phyloP scores from a whole-genome alignment of 2,329 filamentous ascomycete species.

The Stagonosporopsis rhizophila region DNA sequence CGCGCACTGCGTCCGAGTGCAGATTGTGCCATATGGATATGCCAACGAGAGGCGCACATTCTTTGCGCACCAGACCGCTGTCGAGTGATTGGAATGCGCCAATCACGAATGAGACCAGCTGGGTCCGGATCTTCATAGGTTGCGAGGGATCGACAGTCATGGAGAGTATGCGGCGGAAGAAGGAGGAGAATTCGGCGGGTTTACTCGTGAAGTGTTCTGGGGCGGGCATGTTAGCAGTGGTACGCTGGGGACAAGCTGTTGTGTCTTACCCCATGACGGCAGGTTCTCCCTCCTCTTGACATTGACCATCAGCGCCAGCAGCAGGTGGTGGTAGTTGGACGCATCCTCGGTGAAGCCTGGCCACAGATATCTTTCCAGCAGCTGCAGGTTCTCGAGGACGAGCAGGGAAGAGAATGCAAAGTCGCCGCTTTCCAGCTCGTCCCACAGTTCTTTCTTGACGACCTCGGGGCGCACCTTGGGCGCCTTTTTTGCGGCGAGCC shows the following conservation, averaged over 20 bases:
- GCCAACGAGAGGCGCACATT: conserved; percentile 93
- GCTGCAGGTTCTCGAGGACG: conserved; percentile 86
- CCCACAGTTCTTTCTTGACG: conserved; percentile 88
- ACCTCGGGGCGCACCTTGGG: conserved; percentile 79
- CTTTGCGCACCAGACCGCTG: conserved; percentile 85
- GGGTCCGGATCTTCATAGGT: conserved; percentile 64
- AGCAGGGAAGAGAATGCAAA: conserved; percentile 81
- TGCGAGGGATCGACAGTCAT: conserved; percentile 71
- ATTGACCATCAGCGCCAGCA: conserved; percentile 85
- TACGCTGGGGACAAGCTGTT: conserved; percentile 1
- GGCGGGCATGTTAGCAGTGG: conserved; percentile 41
- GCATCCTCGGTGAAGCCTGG: conserved; percentile 87
- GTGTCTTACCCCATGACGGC: conserved; percentile 77
- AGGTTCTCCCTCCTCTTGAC: conserved; percentile 88
- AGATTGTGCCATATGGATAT: conserved; percentile 97
- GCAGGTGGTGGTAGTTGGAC: conserved; percentile 88
- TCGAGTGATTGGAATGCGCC: conserved; percentile 94
- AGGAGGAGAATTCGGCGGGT: conserved; percentile 80
- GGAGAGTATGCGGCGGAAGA: conserved; percentile 89
- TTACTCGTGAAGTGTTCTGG: conserved; percentile 77
- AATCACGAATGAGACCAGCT: conserved; percentile 89
- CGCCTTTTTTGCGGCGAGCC: conserved; percentile 72
- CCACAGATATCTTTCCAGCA: conserved; percentile 93
- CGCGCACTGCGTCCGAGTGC: conserved; percentile 76
- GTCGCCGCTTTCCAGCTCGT: conserved; percentile 79